Conservation (phyloP, 2,329 filamentous ascomycete species). For the Monilinia aucupariae region DNA sequence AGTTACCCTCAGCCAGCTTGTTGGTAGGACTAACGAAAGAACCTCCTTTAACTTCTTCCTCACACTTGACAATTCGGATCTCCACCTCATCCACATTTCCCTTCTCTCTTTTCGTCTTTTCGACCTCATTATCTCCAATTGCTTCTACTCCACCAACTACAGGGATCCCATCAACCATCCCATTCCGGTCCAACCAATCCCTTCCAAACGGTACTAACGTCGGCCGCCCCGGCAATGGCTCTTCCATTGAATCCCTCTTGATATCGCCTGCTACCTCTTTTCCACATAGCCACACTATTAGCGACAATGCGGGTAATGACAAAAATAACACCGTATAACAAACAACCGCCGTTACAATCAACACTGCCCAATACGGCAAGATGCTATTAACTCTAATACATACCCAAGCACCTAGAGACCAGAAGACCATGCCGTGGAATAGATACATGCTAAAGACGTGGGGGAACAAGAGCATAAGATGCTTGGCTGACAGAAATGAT, state of each 20-base stretch:
- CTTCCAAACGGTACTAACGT: slow-evolving; percentile 21
- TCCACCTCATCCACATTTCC: not conserved
- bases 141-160: not conserved
- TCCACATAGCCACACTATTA: slow-evolving; percentile 25
- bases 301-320: slow-evolving; percentile 26
- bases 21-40: too few relatives aligned
- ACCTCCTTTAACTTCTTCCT: not conserved
- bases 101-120: not conserved
- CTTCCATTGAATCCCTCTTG: slow-evolving; percentile 18
- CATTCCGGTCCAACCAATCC: slow-evolving; percentile 15
- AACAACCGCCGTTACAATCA: slow-evolving; percentile 3
- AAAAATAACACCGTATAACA: slow-evolving; percentile 12
- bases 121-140: not conserved
- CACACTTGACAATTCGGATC: not conserved
- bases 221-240: slow-evolving; percentile 13
- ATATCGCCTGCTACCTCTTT: slow-evolving; percentile 21
- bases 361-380: slow-evolving; percentile 29
- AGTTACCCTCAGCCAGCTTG: not conserved
- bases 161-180: slow-evolving; percentile 2
- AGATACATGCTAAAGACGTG: slow-evolving; percentile 47
- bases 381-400: slow-evolving; percentile 23
- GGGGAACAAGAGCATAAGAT: slow-evolving; percentile 41
- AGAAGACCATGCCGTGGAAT: slow-evolving; percentile 40
- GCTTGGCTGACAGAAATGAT: slow-evolving; percentile 38
- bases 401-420: slow-evolving; percentile 30